Evolutionary conservation across 352 stramenopile species (phyloP).

Genomic region (Plasmopara halstedii): DNA sequence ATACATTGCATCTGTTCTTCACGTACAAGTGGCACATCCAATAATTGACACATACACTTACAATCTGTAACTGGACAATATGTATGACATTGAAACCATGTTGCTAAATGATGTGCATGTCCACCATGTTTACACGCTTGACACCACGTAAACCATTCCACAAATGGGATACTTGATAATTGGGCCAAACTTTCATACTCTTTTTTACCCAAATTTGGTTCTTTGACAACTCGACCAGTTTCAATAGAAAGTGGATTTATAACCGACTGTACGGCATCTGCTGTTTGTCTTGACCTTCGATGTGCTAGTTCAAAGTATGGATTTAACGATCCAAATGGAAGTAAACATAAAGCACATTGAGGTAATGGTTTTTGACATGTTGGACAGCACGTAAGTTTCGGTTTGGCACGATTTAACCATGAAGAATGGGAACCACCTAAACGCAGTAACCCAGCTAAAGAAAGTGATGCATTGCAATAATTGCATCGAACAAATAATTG

Average conservation of each 20-base stretch:
- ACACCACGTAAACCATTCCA: slow-evolving; percentile 95
- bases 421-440: slow-evolving; percentile 87
- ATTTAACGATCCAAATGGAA: slow-evolving; percentile 91
- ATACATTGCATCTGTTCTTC: slow-evolving; percentile 42
- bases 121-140: slow-evolving; percentile 87
- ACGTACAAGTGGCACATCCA: slow-evolving; percentile 58
- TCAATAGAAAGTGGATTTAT: slow-evolving; percentile 24
- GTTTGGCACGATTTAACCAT: slow-evolving; percentile 85
- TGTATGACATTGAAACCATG: slow-evolving; percentile 89
- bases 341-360: slow-evolving; percentile 89
- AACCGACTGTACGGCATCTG: slow-evolving; percentile 38
- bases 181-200: slow-evolving; percentile 84
- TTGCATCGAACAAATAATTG: slow-evolving; percentile 93
- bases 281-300: slow-evolving; percentile 54
- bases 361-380: slow-evolving; percentile 91
- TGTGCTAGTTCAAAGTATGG: slow-evolving; percentile 93
- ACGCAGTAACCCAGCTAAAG: slow-evolving; percentile 81
- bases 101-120: slow-evolving; percentile 90
- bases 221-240: slow-evolving; percentile 36
- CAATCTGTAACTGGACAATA: slow-evolving; percentile 92
- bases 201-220: slow-evolving; percentile 38
- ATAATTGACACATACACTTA: slow-evolving; percentile 84
- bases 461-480: slow-evolving; percentile 89
- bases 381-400: slow-evolving; percentile 85
- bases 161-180: slow-evolving; percentile 90